Evolutionary conservation across 2,329 filamentous ascomycete species (phyloP).

Genomic region (Dactylellina leptospora): DNA sequence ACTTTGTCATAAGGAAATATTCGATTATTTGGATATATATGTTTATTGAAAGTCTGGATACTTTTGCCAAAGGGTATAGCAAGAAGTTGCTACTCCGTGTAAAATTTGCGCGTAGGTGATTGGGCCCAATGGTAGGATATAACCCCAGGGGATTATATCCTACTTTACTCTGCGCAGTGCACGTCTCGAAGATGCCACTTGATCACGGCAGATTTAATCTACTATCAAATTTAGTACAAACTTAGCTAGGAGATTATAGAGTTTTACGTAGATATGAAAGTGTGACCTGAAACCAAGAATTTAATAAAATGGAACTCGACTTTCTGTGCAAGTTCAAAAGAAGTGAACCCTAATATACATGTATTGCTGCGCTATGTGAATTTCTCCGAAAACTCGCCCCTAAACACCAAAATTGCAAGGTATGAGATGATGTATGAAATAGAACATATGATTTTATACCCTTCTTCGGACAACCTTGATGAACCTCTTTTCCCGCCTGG

Average conservation of each 20-base stretch:
- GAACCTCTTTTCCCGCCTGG: constrained; percentile 32
- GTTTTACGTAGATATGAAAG: not conserved
- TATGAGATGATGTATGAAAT: constrained; percentile 1
- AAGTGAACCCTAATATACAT: constrained; percentile 42
- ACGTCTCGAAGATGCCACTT: too few species aligned
- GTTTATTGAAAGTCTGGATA: too few species aligned
- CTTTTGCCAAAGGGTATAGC: too few species aligned
- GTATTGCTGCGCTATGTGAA: constrained; percentile 17
- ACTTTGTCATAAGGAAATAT: too few species aligned
- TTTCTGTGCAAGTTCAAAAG: constrained; percentile 28
- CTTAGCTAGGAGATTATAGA: not conserved
- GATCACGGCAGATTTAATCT: too few species aligned
- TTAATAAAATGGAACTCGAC: constrained; percentile 38
- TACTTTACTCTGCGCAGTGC: too few species aligned
- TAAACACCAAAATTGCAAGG: not conserved
- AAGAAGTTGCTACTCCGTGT: too few species aligned
- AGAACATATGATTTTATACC: constrained; percentile 3
- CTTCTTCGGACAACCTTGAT: constrained; percentile 40
- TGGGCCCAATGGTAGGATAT: too few species aligned
- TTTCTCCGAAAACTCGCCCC: constrained; percentile 8
- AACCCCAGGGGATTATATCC: too few species aligned
- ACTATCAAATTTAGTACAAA: not conserved
- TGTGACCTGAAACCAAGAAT: constrained; percentile 37
- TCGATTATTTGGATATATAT: too few species aligned
- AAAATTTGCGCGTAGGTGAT: too few species aligned